phyloP scores from a whole-genome alignment of 1,284 basidiomycete species.

The Farysia itapuensis region DNA sequence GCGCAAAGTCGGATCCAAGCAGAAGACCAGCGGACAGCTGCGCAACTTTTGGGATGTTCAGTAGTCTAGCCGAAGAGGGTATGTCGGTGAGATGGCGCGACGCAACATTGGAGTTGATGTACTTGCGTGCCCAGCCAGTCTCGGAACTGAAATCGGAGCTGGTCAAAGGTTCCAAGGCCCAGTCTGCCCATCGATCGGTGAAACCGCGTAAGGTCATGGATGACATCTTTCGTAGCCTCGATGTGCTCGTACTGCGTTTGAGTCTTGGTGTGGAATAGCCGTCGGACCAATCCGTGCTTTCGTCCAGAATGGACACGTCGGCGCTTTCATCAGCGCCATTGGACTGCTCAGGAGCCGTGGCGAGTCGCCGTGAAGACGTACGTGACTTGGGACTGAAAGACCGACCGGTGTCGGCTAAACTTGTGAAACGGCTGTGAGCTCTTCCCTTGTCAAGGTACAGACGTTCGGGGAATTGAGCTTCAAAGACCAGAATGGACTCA shows the following conservation, averaged over 20 bases:
- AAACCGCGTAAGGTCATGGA: conserved; percentile 24
- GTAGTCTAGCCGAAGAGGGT: conserved; percentile 23
- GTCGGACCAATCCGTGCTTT: conserved; percentile 14
- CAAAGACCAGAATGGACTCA: conserved; percentile 40
- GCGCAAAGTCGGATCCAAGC: conserved; percentile 23
- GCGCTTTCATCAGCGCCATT: conserved; percentile 1
- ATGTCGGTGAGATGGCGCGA: conserved; percentile 8
- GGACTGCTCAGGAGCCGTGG: conserved; percentile 1
- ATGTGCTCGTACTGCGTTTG: conserved; percentile 24
- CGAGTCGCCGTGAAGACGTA: background rate
- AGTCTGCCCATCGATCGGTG: conserved; percentile 49
- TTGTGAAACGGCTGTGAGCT: background rate
- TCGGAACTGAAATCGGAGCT: conserved; percentile 40
- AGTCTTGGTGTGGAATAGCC: conserved; percentile 8
- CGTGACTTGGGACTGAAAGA: background rate
- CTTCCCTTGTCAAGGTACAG: too few species aligned
- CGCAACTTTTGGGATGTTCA: conserved; percentile 26
- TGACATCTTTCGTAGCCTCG: conserved; percentile 17
- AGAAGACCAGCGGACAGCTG: conserved; percentile 31
- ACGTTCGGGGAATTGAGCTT: conserved; percentile 8
- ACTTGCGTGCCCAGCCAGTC: conserved; percentile 35
- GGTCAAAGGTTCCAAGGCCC: conserved; percentile 43
- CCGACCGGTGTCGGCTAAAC: background rate
- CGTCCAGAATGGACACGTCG: conserved; percentile 2
- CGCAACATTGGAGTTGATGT: conserved; percentile 4